These are phyloP conservation scores for Psilocybe azurescens DNA, from an alignment of 768 basidiomycete species.

Conservation along the genomic window DNA sequence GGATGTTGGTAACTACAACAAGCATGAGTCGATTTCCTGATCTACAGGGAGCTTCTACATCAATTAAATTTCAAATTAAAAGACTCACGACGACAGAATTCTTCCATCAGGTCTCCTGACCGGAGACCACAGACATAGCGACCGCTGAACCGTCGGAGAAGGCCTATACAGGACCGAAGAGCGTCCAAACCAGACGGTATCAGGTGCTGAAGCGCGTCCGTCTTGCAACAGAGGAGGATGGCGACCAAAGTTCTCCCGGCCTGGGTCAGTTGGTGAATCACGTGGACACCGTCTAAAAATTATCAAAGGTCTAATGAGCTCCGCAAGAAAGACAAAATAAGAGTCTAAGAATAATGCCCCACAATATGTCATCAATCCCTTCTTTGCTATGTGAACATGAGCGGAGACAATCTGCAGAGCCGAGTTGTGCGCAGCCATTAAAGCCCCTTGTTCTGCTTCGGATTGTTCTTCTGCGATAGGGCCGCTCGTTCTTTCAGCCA, in stretches of 20 bases:
- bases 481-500: constrained; percentile 69
- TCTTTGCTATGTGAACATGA: constrained; percentile 84
- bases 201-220: constrained; percentile 74
- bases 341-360: constrained; percentile 38
- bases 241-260: constrained; percentile 91
- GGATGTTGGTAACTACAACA: constrained; percentile 77
- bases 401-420: constrained; percentile 84
- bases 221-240: constrained; percentile 86
- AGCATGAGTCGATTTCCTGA: constrained; percentile 11
- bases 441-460: constrained; percentile 79
- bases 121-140: constrained; percentile 91
- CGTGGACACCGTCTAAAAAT: constrained; percentile 84
- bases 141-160: constrained; percentile 88
- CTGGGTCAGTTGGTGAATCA: constrained; percentile 94
- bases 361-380: constrained; percentile 96
- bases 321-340: constrained; percentile 2
- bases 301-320: constrained; percentile 15
- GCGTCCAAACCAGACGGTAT: constrained; percentile 86
- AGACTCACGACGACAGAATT: constrained; percentile 83
- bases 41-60: background rate
- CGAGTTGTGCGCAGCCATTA: constrained; percentile 75
- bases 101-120: constrained; percentile 93
- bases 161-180: constrained; percentile 83
- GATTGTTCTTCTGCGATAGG: constrained; percentile 57
- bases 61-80: constrained; percentile 10